Evolutionary conservation across 495 filamentous ascomycete species (phyloP), one percentile per base, ranked within the genome.

Genomic region (Tuber indicum): DNA sequence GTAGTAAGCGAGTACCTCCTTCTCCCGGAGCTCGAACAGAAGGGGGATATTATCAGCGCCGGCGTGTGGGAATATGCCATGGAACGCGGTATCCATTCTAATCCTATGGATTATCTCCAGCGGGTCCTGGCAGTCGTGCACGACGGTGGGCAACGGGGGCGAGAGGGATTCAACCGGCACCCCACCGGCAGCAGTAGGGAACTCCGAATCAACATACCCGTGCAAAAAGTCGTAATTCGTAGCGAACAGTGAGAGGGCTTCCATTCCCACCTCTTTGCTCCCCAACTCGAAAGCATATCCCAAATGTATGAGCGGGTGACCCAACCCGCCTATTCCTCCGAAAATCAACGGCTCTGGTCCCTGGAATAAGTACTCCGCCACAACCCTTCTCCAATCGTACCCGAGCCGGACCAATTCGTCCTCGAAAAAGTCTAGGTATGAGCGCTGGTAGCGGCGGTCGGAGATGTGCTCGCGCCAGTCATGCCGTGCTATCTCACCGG

Each of bases 391-490:
- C 94, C 94, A 98, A 84, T 96, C 89, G 84, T 97, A 98, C 52
- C 88, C 87, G 74, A 90, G 87, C 44, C 88, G 87, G 80, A 90
- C 85, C 69, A 98, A 85, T 76, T 92, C 88, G 83, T 98, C 94
- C 82, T 97, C 94, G 81, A 96, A 98, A 81, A 94, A 96, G 83
- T 98, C 93, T 32, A 98, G 86, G 82, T 90, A 98, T 6, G 95
- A 94, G 44, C 96, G 87, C 83, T 99, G 92, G 83, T 97, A 97
- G 75, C 90, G 91, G 82, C 88, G 86, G 79, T 92, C 87, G 52
- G 94, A 93, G 32, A 98, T 83, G 84, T 89, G 94, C 75, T 93
- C 90, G 81, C 91, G 87, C 96, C 96, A 98, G 82, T 98, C 96
- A 69, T 91, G 88, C 75, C 89, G 85, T 32, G 89, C 88, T 70